A percentile compares a stretch with the other conserved stretches of the same genome.
phyloP scores from a whole-genome alignment of 352 stramenopile species.

The Globisporangium camurandrum region DNA sequence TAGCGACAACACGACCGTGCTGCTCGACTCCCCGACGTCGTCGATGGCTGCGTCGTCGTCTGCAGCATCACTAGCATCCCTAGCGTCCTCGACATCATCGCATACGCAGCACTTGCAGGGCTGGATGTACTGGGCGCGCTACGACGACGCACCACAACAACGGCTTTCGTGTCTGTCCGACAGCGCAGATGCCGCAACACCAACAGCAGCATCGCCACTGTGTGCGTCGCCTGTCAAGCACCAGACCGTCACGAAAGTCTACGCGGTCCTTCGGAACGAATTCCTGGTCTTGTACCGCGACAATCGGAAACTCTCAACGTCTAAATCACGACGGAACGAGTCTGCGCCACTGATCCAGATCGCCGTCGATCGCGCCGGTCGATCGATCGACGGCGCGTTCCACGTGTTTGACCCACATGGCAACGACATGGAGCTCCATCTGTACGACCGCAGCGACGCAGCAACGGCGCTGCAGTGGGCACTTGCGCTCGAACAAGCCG shows the following conservation, averaged over 20 bases:
- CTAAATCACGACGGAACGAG: too few species aligned
- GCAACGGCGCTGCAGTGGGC: constrained; percentile 24
- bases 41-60: constrained; percentile 1
- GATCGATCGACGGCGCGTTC: constrained; percentile 20
- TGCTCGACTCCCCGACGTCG: constrained; percentile 5
- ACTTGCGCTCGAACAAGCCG: constrained; percentile 44
- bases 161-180: neutral
- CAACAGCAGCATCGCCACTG: neutral
- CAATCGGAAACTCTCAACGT: constrained; percentile 13
- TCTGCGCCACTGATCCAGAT: constrained; percentile 31
- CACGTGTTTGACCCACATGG: constrained; percentile 26
- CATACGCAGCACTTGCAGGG: constrained; percentile 21
- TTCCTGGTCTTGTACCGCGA: constrained; percentile 36
- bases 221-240: constrained; percentile 2
- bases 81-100: constrained; percentile 2
- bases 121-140: constrained; percentile 39
- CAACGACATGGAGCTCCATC: constrained; percentile 32
- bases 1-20: constrained; percentile 4
- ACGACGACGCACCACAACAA: too few species aligned
- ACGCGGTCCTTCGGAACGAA: constrained; percentile 32
- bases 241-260: constrained; percentile 33
- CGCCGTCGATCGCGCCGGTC: constrained; percentile 18
- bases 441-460: constrained; percentile 36
- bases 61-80: neutral
- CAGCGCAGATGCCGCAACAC: neutral